Evolutionary conservation across 306 rosid genomes (phyloP).

Genomic region (Dryas alaskensis): DNA sequence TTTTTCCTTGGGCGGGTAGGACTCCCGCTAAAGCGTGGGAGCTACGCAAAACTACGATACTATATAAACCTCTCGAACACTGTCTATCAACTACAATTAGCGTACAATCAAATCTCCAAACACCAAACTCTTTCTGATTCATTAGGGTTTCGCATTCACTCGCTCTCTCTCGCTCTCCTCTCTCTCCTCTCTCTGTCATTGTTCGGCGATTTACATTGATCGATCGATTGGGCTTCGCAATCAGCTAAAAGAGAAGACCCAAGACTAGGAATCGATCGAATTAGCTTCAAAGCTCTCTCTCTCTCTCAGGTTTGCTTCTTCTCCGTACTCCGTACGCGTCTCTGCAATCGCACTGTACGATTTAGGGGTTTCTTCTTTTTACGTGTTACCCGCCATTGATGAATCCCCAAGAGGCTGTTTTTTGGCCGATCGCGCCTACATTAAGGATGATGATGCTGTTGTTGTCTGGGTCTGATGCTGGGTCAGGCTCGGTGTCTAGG

Average conservation of each 20-base stretch:
- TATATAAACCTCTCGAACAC: background rate
- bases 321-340: constrained; percentile 10
- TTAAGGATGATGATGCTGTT: background rate
- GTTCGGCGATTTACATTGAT: background rate
- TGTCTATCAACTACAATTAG: background rate
- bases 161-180: too few relatives aligned
- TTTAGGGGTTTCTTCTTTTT: constrained; percentile 5
- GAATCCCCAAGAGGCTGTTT: constrained; percentile 3
- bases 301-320: constrained; percentile 11
- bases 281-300: background rate
- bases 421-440: background rate
- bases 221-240: background rate
- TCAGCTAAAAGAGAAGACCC: background rate
- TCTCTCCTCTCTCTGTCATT: background rate
- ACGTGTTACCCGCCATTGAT: background rate
- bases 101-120: too few relatives aligned
- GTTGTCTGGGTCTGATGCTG: background rate
- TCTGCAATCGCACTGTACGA: constrained; percentile 1
- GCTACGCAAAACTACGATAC: background rate
- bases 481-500: constrained; percentile 8
- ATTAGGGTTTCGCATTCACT: too few relatives aligned
- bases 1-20: too few relatives aligned
- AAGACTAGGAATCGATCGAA: background rate
- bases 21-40: too few relatives aligned
- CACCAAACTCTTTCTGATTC: too few relatives aligned